Conservation (phyloP, 1,139 yeast species). For the Candida mesenterica region DNA sequence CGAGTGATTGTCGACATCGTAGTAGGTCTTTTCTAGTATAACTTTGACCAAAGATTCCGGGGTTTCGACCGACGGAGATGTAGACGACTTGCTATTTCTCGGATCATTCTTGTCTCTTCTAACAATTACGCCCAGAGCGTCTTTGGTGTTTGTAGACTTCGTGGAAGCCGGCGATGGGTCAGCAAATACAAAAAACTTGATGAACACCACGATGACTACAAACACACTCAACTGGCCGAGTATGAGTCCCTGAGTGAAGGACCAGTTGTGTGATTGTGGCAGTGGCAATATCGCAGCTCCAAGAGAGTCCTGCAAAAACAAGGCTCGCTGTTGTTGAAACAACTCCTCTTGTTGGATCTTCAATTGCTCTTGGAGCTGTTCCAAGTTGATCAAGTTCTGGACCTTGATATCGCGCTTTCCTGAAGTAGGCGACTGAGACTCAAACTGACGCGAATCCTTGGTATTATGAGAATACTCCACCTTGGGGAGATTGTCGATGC, state of each 20-base stretch:
- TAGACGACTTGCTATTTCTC: neutral
- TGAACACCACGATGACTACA: constrained; percentile 67
- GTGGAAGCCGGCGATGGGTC: constrained; percentile 51
- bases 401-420: constrained; percentile 1
- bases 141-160: constrained; percentile 25
- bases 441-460: too few relatives aligned
- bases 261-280: constrained; percentile 39
- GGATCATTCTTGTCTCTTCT: constrained; percentile 25
- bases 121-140: constrained; percentile 39
- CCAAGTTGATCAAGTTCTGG: constrained; percentile 11
- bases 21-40: constrained; percentile 86
- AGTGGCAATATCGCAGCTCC: constrained; percentile 1
- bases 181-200: constrained; percentile 86
- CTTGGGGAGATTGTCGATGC: too few relatives aligned
- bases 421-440: neutral
- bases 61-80: too few relatives aligned
- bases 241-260: constrained; percentile 74
- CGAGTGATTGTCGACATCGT: constrained; percentile 82
- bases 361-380: constrained; percentile 31
- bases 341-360: constrained; percentile 34
- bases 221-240: constrained; percentile 85
- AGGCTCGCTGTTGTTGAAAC: constrained; percentile 29
- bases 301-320: constrained; percentile 18
- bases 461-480: too few relatives aligned
- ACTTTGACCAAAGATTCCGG: constrained; percentile 19